Evolutionary conservation across 1,284 basidiomycete genomes (phyloP).

Genomic region (Cryptococcus maquisensis): DNA sequence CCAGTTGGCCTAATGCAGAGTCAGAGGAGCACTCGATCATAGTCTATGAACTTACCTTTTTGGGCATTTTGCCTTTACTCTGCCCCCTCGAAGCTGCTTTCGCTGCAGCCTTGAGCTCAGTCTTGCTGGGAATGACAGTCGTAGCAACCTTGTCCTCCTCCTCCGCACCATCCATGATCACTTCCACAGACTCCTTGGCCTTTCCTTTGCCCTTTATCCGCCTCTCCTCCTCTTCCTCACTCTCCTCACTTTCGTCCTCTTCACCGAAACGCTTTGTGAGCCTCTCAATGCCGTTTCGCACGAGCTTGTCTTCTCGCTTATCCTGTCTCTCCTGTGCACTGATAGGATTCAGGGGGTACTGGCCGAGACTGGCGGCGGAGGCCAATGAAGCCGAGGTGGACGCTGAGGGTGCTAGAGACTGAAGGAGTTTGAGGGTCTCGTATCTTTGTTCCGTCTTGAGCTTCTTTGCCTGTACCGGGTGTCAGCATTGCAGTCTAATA

Average conservation of each 20-base stretch:
- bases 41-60: conserved; percentile 27
- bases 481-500: not conserved
- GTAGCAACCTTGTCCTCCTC: conserved; percentile 51
- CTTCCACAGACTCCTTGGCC: conserved; percentile 62
- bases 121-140: conserved; percentile 42
- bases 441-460: conserved; percentile 43
- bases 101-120: conserved; percentile 18
- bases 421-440: conserved; percentile 40
- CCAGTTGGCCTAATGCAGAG: conserved; percentile 33
- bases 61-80: conserved; percentile 23
- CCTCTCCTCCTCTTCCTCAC: conserved; percentile 52
- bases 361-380: conserved; percentile 37
- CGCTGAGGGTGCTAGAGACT: conserved; percentile 29
- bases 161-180: conserved; percentile 50
- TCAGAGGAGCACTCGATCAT: not conserved
- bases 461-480: conserved; percentile 40
- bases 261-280: conserved; percentile 54
- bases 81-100: conserved; percentile 18
- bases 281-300: conserved; percentile 63
- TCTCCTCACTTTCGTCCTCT: conserved; percentile 52
- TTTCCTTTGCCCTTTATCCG: conserved; percentile 55
- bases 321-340: conserved; percentile 59
- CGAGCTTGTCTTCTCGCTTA: conserved; percentile 68
- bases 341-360: conserved; percentile 41
- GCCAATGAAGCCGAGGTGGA: conserved; percentile 29